Evolutionary conservation across 2,329 filamentous ascomycete genomes (phyloP), one percentile per base, ranked within the genome.

Genomic region (Colletotrichum incanum): DNA sequence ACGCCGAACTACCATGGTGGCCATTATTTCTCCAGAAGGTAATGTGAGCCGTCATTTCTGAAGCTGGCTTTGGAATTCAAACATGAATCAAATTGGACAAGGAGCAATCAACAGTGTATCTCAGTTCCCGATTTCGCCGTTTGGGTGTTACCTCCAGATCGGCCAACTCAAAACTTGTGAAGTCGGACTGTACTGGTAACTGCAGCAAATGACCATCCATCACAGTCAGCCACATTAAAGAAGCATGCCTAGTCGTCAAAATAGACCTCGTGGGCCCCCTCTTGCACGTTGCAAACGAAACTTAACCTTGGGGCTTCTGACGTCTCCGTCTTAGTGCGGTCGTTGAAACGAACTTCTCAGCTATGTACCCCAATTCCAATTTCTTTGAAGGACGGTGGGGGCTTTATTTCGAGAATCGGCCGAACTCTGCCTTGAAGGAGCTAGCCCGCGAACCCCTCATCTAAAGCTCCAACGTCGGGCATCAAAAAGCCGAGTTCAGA

Each of bases 321-420:
- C 62, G 39, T 18, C 62, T 55, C n/a, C 31, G 55, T 56, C 31
- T 47, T 62, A 56, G 56, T 45, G 63, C n/a, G 26, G 28, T 26
- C 45, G 39, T 50, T 50, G 31, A 16, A 69, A 50, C 26, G 50
- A 52, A 16, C 45, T 8, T 39, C 34, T 23, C n/a, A 9, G 16
- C 31, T 23, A 50, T 5, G 18, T 45, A 31, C 50, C 26, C 26
- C 16, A 20, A 54, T 11, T 11, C 50, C 16, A n/a, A 28, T 28
- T 50, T 5, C n/a, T 23, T 12, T 50, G 23, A 28, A n/a, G 23
- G 49, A 5, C 4, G 49, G 23, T 11, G 47, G 16, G 16, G 49
- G 49, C 2, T 54, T 28, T 20, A 34, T 54, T 54, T 34, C 28
- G 31, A 41, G 54, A 50, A 49, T 56, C 50, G 23, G 65, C 34